Percentiles rank a stretch among this genome's conserved stretches.
Conservation (phyloP, 179 eudicot species). For the Nepenthes alata region DNA sequence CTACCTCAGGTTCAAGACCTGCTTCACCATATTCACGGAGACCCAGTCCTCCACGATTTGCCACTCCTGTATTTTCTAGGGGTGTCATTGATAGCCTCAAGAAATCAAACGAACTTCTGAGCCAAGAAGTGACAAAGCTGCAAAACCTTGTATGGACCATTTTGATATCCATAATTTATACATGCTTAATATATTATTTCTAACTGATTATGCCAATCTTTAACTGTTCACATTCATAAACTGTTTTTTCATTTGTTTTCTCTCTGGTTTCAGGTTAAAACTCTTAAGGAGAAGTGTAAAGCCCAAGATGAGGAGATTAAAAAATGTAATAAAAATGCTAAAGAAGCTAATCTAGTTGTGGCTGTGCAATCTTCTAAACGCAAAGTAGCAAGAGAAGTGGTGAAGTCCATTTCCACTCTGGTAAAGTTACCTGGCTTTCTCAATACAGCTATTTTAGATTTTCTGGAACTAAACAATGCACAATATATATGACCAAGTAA, state of each 20-base stretch:
- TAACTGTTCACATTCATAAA: not conserved
- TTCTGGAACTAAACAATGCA: no score
- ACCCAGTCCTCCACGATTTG: conserved; percentile 65
- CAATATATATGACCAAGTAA: no score
- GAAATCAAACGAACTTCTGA: conserved; percentile 61
- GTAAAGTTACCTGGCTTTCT: conserved; percentile 18
- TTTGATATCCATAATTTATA: conserved; percentile 2
- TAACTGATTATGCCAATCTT: not conserved
- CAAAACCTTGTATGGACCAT: conserved; percentile 41
- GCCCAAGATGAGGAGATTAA: conserved; percentile 56
- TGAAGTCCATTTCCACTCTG: conserved; percentile 40
- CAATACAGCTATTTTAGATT: no score
- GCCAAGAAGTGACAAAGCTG: conserved; percentile 68
- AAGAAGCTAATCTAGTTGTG: conserved; percentile 43
- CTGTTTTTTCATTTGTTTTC: not conserved
- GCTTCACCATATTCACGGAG: conserved; percentile 61
- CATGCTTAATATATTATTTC: not conserved
- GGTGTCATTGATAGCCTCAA: conserved; percentile 64
- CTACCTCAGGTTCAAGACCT: conserved; percentile 28
- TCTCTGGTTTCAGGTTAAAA: conserved; percentile 32
- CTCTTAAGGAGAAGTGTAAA: conserved; percentile 55
- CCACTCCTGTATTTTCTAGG: conserved; percentile 50
- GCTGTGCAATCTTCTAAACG: conserved; percentile 51
- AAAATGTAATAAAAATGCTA: conserved; percentile 33
- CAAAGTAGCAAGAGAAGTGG: conserved; percentile 31